A percentile compares a stretch with the other conserved stretches of the same genome.
These are phyloP conservation scores for Fistulina hepatica DNA, from an alignment of 1,284 basidiomycete species.

Conservation along the genomic window DNA sequence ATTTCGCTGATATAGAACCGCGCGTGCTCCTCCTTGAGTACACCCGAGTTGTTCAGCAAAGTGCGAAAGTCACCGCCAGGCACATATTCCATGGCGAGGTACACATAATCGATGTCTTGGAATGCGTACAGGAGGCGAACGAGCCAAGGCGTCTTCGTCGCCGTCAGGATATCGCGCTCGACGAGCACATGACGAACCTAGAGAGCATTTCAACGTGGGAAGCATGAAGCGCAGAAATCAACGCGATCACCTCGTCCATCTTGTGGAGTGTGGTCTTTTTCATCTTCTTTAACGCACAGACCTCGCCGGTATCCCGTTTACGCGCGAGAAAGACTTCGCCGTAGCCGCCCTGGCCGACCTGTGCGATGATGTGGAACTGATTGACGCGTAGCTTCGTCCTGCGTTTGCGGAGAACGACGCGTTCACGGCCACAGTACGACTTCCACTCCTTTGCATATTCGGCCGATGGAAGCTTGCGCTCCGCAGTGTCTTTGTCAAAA, in stretches of 20 bases:
- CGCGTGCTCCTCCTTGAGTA: slow-evolving; percentile 92
- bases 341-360: slow-evolving; percentile 95
- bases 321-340: slow-evolving; percentile 91
- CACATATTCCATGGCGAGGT: slow-evolving; percentile 98
- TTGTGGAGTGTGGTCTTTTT: slow-evolving; percentile 84
- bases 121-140: slow-evolving; percentile 90
- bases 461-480: slow-evolving; percentile 48
- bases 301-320: slow-evolving; percentile 86
- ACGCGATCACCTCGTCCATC: slow-evolving; percentile 89
- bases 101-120: slow-evolving; percentile 82
- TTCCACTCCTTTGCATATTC: slow-evolving; percentile 77
- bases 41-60: slow-evolving; percentile 90
- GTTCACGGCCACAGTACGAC: slow-evolving; percentile 86
- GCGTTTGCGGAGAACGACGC: slow-evolving; percentile 80
- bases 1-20: slow-evolving; percentile 93
- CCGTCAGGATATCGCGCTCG: slow-evolving; percentile 93
- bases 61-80: slow-evolving; percentile 95
- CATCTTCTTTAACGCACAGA: slow-evolving; percentile 96
- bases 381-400: slow-evolving; percentile 81
- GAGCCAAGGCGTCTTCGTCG: slow-evolving; percentile 93
- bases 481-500: slow-evolving; percentile 76
- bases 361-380: slow-evolving; percentile 91
- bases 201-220: slow-evolving; percentile 5
- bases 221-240: slow-evolving; percentile 2
- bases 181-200: slow-evolving; percentile 89